Conservation (phyloP, 2,329 filamentous ascomycete species). For the Cladorrhinum sp. region DNA sequence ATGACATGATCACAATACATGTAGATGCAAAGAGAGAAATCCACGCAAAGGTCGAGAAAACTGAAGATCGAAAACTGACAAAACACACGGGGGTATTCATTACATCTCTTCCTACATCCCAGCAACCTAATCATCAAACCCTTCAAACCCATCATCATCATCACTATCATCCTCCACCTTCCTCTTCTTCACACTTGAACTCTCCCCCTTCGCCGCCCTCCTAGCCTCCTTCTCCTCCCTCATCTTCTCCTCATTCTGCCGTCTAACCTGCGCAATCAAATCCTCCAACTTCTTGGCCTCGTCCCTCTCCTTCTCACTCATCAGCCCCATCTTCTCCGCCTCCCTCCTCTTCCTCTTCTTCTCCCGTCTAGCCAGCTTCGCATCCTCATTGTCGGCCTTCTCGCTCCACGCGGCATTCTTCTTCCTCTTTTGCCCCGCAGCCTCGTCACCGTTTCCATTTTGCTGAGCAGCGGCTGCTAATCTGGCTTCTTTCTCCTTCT, state of each 20-base stretch:
- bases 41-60: too few species aligned
- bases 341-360: constrained; percentile 47
- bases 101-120: neutral
- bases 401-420: constrained; percentile 70
- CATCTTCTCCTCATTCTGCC: constrained; percentile 49
- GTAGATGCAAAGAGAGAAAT: too few species aligned
- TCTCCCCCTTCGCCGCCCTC: constrained; percentile 13
- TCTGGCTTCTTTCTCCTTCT: constrained; percentile 38
- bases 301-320: constrained; percentile 68
- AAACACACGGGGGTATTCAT: neutral
- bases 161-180: constrained; percentile 1
- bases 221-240: constrained; percentile 32
- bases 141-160: constrained; percentile 56
- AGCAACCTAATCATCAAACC: constrained; percentile 49
- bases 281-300: constrained; percentile 61
- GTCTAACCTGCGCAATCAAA: constrained; percentile 63
- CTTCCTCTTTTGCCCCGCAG: constrained; percentile 55
- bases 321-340: constrained; percentile 57
- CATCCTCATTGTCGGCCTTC: constrained; percentile 64
- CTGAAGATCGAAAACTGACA: too few species aligned
- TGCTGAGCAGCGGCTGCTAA: constrained; percentile 34
- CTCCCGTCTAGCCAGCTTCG: constrained; percentile 43
- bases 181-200: neutral
- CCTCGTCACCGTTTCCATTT: constrained; percentile 37
- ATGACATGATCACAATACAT: too few species aligned